Evolutionary conservation across 2,329 filamentous ascomycete species (phyloP), one percentile per base, ranked within the genome.

Genomic region (Microdochium trichocladiopsis): DNA sequence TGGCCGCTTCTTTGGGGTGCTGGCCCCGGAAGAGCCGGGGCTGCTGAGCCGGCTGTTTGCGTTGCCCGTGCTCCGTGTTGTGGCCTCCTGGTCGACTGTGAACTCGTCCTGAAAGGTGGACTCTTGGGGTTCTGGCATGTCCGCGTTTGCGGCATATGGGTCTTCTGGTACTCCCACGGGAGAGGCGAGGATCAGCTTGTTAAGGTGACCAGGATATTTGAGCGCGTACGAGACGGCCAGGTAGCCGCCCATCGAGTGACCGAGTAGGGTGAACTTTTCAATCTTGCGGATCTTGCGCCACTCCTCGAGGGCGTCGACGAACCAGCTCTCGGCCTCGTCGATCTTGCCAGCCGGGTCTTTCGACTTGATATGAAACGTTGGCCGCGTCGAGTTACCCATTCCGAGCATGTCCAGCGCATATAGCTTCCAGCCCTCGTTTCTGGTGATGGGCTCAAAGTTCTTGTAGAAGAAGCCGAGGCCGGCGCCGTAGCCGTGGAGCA

Each of bases 381-480:
- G 93, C 4, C 93, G 79, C 24, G 83, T 86, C 53, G 89, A 95
- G 63, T 95, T 86, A 53, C 93, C 93, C 89, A 96, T 96, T 53
- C 93, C 93, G 16, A 96, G 78, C 78, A 97, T 83, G 63, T 99
- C 93, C n/a, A 99, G 75, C 1, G 93, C 90, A 66, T 94, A 97
- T 18, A 99, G 72, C 63, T 90, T 92, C 84, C 94, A 95, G 25
- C 92, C 91, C 25, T 79, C 76, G 1, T 84, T 73, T 18, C 92
- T 84, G 47, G 87, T 92, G 31, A 99, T 72, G 5, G 86, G 84
- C 69, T 99, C 94, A 55, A 95, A 96, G 67, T 99, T 99, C 72
- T 94, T 93, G 77, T 96, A 99, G 77, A 95, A 99, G 72, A 99
- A 97, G 22, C 93, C 94, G 1, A 99, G 78, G 1, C 94, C 94